Base-by-base conservation (phyloP, 2,329 filamentous ascomycete species). In the Annulohypoxylon truncatum region DNA sequence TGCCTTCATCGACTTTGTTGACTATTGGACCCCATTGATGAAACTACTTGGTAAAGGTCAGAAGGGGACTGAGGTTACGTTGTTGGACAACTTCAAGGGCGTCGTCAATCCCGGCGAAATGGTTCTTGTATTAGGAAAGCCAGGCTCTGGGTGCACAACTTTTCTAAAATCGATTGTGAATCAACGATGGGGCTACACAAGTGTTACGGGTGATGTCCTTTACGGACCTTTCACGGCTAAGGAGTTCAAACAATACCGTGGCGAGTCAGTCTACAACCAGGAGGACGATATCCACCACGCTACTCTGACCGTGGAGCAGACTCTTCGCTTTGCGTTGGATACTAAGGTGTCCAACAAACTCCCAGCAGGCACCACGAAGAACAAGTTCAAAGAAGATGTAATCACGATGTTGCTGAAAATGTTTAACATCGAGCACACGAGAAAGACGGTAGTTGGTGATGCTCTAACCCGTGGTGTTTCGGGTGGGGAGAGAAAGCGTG, bases 371-470 rank as follows among this genome's bases (percentile, higher is more conserved):
- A 85, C 96, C 71, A 89, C 87, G 38, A 91, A 92, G 76, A 77
- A 80, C 4, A 89, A 91, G 13, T 95, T 95, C 82, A 94, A 94
- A 81, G 84, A 91, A 52, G 88, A 89, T 71, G 89, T 96, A 61
- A 84, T 94, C 66, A 85, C 88, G 15, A 87, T 90, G 73, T 83
- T 97, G 64, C 83, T 97, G 54, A 93, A 92, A 75, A 96, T 96
- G 92, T 96, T 97, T 83, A 96, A 95, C 76, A 97, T 97, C 57
- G 91, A 94, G 77, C 93, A 97, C 78, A 96, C 93, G 0, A 86
- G 88, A 54, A 87, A 94, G 76, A 97, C 94, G 0, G 88, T 95
- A 28, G 93, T 97, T 24, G 94, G 94, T 6, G 91, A 96, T 68
- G 87, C 88, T 0, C 93, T 95, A 68, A 86, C 96, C 18, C 89